These are phyloP conservation scores for Withania somnifera DNA, from an alignment of 305 asterid genomes.

Conservation along the genomic window DNA sequence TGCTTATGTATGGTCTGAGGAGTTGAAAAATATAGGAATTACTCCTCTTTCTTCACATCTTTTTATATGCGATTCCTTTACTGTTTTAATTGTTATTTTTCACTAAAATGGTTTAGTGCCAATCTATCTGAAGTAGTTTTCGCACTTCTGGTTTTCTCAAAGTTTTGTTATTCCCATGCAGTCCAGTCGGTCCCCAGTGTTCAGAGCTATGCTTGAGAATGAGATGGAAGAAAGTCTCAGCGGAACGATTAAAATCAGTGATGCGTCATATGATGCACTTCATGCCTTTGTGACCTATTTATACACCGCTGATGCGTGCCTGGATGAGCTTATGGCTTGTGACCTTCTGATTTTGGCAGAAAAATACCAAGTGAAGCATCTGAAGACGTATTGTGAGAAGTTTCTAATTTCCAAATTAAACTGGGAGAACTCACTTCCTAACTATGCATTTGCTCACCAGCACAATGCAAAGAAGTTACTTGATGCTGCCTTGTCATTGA, in stretches of 20 bases:
- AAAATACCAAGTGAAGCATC: slow-evolving; percentile 84
- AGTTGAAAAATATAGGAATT: neutral
- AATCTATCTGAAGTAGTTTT: neutral
- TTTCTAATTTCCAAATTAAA: slow-evolving; percentile 61
- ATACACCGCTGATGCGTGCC: slow-evolving; percentile 80
- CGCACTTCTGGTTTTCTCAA: neutral
- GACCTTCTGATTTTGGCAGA: slow-evolving; percentile 85
- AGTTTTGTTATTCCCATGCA: slow-evolving; percentile 14
- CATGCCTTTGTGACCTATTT: slow-evolving; percentile 66
- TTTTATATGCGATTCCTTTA: neutral
- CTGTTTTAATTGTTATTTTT: neutral
- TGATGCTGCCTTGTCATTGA: slow-evolving; percentile 64
- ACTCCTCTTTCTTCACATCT: neutral
- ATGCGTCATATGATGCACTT: slow-evolving; percentile 73
- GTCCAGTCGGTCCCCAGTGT: slow-evolving; percentile 73
- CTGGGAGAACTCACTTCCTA: slow-evolving; percentile 79
- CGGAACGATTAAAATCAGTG: slow-evolving; percentile 77
- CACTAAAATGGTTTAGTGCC: neutral
- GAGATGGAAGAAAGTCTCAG: slow-evolving; percentile 89
- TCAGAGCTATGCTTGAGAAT: slow-evolving; percentile 87
- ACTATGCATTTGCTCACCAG: slow-evolving; percentile 81
- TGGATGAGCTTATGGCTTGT: slow-evolving; percentile 75
- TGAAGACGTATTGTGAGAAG: slow-evolving; percentile 77
- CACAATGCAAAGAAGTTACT: slow-evolving; percentile 61
- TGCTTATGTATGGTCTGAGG: neutral